A percentile compares a stretch with the other conserved stretches of the same genome.
phyloP scores from a whole-genome alignment of 2,329 filamentous ascomycete genomes.

The Cryoendolithus antarcticus region DNA sequence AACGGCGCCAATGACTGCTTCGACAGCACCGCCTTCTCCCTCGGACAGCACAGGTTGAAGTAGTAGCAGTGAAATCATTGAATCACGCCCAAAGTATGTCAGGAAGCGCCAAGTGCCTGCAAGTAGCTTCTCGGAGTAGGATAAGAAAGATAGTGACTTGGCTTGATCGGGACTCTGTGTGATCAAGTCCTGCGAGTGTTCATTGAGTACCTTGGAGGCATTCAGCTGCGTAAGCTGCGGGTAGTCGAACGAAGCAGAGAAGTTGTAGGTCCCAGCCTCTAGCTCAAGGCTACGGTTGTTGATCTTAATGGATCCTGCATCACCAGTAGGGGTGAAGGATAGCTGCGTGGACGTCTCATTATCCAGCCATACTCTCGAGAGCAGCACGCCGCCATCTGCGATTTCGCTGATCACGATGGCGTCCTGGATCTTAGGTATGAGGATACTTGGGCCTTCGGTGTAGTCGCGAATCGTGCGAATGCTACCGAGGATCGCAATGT shows the following conservation, averaged over 20 bases:
- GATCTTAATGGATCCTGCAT: conserved; percentile 26
- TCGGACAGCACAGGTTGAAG: conserved; percentile 46
- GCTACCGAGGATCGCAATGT: conserved; percentile 47
- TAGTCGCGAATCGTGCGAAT: conserved; percentile 52
- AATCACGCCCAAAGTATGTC: conserved; percentile 56
- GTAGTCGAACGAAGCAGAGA: conserved; percentile 50
- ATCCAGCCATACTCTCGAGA: conserved; percentile 50
- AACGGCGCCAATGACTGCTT: conserved; percentile 49
- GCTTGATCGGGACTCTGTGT: conserved; percentile 34
- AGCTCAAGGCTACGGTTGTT: conserved; percentile 36
- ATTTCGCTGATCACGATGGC: conserved; percentile 33
- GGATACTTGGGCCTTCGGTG: conserved; percentile 43
- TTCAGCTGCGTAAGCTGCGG: conserved; percentile 46
- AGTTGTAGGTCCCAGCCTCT: conserved; percentile 42
- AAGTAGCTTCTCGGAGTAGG: conserved; percentile 49
- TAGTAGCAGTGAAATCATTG: conserved; percentile 48
- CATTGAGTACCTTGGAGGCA: conserved; percentile 38
- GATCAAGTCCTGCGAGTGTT: conserved; percentile 35
- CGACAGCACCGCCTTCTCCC: conserved; percentile 43
- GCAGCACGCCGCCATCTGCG: conserved; percentile 32
- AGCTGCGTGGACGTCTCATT: conserved; percentile 46
- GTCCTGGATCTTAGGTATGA: conserved; percentile 43
- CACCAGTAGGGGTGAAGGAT: conserved; percentile 30
- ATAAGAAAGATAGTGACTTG: conserved; percentile 48
- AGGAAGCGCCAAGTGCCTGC: conserved; percentile 55